These are phyloP conservation scores for Boletus vinaceobasis DNA, from an alignment of 768 basidiomycete species.

Conservation along the genomic window DNA sequence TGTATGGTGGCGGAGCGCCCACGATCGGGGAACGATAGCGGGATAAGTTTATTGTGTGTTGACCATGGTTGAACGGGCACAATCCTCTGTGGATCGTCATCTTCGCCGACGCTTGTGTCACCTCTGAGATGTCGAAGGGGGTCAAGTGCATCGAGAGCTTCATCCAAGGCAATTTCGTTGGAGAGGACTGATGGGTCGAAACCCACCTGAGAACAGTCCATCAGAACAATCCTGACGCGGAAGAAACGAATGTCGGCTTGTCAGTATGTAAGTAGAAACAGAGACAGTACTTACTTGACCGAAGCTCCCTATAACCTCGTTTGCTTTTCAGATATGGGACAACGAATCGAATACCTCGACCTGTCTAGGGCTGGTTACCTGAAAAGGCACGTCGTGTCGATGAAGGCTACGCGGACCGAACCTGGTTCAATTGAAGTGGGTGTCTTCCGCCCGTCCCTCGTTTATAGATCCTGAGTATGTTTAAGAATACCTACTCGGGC, in stretches of 20 bases:
- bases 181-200: conserved; percentile 12
- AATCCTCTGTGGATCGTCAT: conserved; percentile 27
- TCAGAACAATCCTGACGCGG: conserved; percentile 5
- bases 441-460: neutral
- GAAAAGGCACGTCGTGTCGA: neutral
- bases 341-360: neutral
- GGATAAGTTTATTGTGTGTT: conserved; percentile 44
- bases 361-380: neutral
- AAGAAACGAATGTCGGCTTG: neutral
- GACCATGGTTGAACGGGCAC: conserved; percentile 56
- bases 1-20: conserved; percentile 8
- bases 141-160: conserved; percentile 51
- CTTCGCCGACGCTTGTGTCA: conserved; percentile 30
- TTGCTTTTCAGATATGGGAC: neutral
- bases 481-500: neutral
- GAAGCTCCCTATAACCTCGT: neutral
- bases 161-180: conserved; percentile 46
- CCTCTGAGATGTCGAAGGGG: conserved; percentile 61
- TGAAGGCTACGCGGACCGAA: neutral
- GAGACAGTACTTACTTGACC: neutral
- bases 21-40: conserved; percentile 36
- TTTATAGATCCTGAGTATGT: too few relatives aligned
- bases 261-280: neutral
- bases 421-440: neutral
- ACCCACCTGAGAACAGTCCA: neutral